Evolutionary conservation across 768 basidiomycete genomes (phyloP).

Genomic region (Tylopilus cervinicoccineus): DNA sequence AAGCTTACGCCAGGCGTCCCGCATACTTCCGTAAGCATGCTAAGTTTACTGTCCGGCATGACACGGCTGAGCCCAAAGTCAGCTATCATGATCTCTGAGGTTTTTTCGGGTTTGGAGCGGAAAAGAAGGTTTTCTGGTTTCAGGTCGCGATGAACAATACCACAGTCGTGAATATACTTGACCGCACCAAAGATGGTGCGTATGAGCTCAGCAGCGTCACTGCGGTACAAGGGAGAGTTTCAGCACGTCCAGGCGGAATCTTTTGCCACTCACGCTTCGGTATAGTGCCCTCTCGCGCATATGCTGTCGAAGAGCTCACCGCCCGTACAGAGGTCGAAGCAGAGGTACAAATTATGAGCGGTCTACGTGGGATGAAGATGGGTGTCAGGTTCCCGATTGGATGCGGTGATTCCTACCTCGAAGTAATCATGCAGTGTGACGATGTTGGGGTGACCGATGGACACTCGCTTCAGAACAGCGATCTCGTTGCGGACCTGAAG

Average conservation of each 20-base stretch:
- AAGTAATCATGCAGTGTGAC: slow-evolving; percentile 97
- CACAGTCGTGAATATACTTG: slow-evolving; percentile 84
- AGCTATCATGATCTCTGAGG: slow-evolving; percentile 94
- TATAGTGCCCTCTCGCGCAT: slow-evolving; percentile 95
- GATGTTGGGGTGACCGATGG: slow-evolving; percentile 85
- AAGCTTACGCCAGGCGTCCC: slow-evolving; percentile 79
- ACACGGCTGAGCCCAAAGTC: slow-evolving; percentile 93
- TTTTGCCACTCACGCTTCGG: slow-evolving; percentile 69
- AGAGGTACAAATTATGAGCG: slow-evolving; percentile 88
- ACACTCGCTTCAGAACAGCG: slow-evolving; percentile 87
- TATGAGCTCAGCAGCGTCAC: slow-evolving; percentile 86
- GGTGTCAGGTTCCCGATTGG: neutral
- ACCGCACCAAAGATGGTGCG: slow-evolving; percentile 86
- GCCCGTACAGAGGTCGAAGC: slow-evolving; percentile 94
- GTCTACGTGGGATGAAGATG: slow-evolving; percentile 48
- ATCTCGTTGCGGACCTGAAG: slow-evolving; percentile 94
- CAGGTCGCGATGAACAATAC: slow-evolving; percentile 94
- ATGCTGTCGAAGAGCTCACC: slow-evolving; percentile 99
- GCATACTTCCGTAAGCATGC: slow-evolving; percentile 89
- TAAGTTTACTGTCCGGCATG: slow-evolving; percentile 87
- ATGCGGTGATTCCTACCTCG: slow-evolving; percentile 50
- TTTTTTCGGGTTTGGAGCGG: slow-evolving; percentile 74
- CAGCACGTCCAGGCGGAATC: neutral
- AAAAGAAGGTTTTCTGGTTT: slow-evolving; percentile 99
- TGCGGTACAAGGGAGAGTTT: slow-evolving; percentile 34